Evolutionary conservation across 306 rosid species (phyloP).

Genomic region (Casuarina glauca): DNA sequence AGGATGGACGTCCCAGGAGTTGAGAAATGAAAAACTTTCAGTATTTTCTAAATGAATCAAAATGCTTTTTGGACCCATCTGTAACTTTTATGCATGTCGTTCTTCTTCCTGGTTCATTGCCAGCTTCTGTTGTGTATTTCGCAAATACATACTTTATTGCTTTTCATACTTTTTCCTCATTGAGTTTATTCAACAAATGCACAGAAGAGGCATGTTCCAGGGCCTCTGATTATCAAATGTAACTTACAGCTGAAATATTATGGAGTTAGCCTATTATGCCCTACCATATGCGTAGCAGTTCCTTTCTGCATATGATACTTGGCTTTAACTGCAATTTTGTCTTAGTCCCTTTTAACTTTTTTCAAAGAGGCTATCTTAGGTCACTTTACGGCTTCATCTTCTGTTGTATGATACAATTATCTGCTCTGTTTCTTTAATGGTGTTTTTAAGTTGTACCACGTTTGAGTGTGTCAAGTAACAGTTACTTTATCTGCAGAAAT

Average conservation of each 20-base stretch:
- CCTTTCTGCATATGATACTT: neutral
- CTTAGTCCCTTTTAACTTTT: neutral
- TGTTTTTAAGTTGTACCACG: neutral
- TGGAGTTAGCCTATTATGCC: neutral
- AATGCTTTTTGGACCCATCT: neutral
- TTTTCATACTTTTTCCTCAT: neutral
- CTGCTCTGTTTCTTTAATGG: neutral
- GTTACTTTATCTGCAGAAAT: neutral
- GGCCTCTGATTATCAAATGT: neutral
- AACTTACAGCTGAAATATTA: neutral
- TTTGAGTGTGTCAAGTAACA: neutral
- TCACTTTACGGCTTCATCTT: neutral
- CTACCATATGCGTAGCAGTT: neutral
- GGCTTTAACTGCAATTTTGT: neutral
- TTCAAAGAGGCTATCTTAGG: neutral
- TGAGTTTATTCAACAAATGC: neutral
- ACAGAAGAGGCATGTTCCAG: neutral
- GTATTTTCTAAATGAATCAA: too few relatives aligned
- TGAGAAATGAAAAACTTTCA: too few relatives aligned
- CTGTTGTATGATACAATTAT: neutral
- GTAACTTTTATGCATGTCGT: neutral
- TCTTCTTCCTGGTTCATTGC: neutral
- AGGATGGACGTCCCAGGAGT: too few relatives aligned
- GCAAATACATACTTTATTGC: neutral
- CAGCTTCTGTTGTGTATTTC: neutral